A percentile compares a stretch with the other conserved stretches of the same genome.
These are phyloP conservation scores for Rhizophagus clarus DNA, from an alignment of 192 early-diverging fungal species.

Conservation along the genomic window DNA sequence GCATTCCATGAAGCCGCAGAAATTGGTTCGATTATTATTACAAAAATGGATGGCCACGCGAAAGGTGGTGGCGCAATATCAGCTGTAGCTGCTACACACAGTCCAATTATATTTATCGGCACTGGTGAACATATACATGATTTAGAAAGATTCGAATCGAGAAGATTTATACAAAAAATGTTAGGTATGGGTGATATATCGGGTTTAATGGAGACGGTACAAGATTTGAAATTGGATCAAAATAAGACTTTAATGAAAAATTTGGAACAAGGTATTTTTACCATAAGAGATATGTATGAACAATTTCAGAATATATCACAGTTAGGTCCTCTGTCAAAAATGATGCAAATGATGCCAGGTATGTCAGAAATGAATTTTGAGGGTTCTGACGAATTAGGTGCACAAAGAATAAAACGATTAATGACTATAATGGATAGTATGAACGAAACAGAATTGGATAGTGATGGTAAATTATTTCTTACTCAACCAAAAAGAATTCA, in stretches of 20 bases:
- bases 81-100: conserved; percentile 91
- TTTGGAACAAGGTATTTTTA: conserved; percentile 82
- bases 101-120: conserved; percentile 95
- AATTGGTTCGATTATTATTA: conserved; percentile 95
- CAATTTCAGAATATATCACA: conserved; percentile 87
- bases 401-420: conserved; percentile 64
- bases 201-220: conserved; percentile 85
- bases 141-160: conserved; percentile 85
- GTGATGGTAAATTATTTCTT: conserved; percentile 83
- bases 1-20: conserved; percentile 92
- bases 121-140: conserved; percentile 98
- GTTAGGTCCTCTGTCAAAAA: conserved; percentile 91
- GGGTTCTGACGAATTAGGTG: conserved; percentile 57
- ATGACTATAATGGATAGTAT: conserved; percentile 97
- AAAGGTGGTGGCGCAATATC: conserved; percentile 99
- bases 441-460: conserved; percentile 87
- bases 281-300: conserved; percentile 92
- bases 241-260: conserved; percentile 90
- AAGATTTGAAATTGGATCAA: conserved; percentile 86
- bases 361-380: conserved; percentile 57
- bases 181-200: conserved; percentile 90
- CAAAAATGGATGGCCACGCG: conserved; percentile 98
- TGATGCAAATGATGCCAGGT: conserved; percentile 70
- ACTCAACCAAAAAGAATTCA: conserved; percentile 70
- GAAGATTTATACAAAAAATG: conserved; percentile 91